Percentiles rank a stretch among this genome's conserved stretches.
These are phyloP conservation scores for Neurospora sp. DNA, from an alignment of 495 filamentous ascomycete species.

Conservation along the genomic window DNA sequence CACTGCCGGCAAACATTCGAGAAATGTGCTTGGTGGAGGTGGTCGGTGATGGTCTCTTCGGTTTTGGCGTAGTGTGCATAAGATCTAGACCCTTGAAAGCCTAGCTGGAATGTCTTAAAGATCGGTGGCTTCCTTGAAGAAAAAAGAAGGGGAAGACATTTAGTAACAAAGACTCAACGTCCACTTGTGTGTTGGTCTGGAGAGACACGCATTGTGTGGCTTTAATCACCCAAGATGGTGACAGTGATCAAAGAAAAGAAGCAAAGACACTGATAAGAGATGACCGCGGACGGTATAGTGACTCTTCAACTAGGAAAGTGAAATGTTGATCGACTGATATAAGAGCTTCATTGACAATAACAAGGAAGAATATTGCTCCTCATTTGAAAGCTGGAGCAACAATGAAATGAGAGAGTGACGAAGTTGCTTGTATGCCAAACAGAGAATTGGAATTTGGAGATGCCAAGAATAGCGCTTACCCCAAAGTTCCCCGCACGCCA, in stretches of 20 bases:
- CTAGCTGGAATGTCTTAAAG: too few species aligned
- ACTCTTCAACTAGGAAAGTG: not conserved
- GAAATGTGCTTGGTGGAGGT: too few species aligned
- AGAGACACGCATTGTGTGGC: not conserved
- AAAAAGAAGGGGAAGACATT: not conserved
- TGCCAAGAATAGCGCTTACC: not conserved
- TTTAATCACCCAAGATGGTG: not conserved
- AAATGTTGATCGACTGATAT: not conserved
- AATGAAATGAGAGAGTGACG: not conserved
- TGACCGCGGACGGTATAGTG: not conserved
- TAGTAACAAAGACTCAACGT: not conserved
- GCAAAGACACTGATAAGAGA: not conserved
- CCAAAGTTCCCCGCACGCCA: not conserved
- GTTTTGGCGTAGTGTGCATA: too few species aligned
- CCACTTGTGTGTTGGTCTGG: not conserved
- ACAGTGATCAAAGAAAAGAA: not conserved
- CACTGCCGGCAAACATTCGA: too few species aligned
- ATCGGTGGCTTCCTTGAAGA: too few species aligned
- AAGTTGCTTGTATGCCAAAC: not conserved
- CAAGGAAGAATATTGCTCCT: not conserved
- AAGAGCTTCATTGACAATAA: not conserved
- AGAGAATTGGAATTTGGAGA: not conserved
- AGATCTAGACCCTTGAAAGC: too few species aligned
- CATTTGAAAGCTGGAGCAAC: not conserved
- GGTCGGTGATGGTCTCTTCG: too few species aligned